Evolutionary conservation across 2,329 filamentous ascomycete species (phyloP), one percentile per base, ranked within the genome.

Genomic region (Ploettnerulaceae sp.): DNA sequence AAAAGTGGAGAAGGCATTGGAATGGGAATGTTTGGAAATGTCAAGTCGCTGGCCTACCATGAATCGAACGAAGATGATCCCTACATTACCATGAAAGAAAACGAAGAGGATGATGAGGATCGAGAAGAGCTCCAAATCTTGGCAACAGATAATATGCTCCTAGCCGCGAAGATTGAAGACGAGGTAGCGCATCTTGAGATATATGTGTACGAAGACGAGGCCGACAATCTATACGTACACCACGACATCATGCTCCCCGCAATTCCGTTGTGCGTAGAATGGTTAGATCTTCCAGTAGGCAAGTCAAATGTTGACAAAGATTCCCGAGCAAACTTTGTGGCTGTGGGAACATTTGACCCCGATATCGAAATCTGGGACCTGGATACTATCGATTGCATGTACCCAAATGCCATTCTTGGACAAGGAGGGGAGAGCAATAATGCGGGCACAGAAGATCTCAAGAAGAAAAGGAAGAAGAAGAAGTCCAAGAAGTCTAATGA

Each of bases 241-340:
- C 93, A 98, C 76, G 93, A 98, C 68, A 95, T 98, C 60, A 97
- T 98, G 91, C 78, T 98, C 46, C 93, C 93, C 24, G 91, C 91
- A 18, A 95, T 98, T 63, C 93, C 93, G 8, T 80, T 98, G 5
- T 93, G 89, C 62, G 78, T 97, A 31, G 93, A 98, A 71, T 98
- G 93, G 93, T 71, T 98, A 34, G 88, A 96, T 65, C 76, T 95
- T 46, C 84, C 89, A n/a, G 89, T 95, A 26, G 84, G 86, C 55
- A 88, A 89, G 65, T 68, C 74, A 8, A 71, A 67, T 35, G 69
- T 75, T 4, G 77, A 78, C 32, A 78, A 79, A 51, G 80, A 86
- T 54, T 74, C 79, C 18, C 77, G 75, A 39, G 93, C 87, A 46
- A 98, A 95, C 70, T 96, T 91, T 58, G 90, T 95, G 17, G 93